phyloP scores from a whole-genome alignment of 1,284 basidiomycete genomes.

The Moesziomyces globuligerus region DNA sequence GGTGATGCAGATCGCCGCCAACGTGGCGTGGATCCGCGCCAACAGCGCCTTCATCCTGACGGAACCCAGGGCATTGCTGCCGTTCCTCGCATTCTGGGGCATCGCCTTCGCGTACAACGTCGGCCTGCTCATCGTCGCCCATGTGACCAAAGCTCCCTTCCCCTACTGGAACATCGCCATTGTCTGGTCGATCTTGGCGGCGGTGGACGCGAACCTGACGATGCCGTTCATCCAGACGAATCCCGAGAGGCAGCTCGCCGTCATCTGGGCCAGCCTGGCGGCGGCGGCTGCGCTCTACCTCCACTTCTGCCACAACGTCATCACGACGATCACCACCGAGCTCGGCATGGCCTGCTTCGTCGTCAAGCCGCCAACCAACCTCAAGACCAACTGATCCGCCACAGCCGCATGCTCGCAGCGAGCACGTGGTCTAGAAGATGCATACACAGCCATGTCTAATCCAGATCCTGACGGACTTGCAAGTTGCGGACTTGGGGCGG shows the following conservation, averaged over 20 bases:
- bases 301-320: constrained; percentile 72
- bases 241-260: constrained; percentile 73
- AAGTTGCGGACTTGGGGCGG: no score
- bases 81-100: constrained; percentile 90
- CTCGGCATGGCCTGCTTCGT: constrained; percentile 52
- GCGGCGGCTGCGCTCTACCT: constrained; percentile 79
- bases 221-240: constrained; percentile 77
- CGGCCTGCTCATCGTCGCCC: constrained; percentile 89
- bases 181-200: constrained; percentile 81
- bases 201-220: constrained; percentile 74
- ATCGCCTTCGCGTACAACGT: constrained; percentile 80
- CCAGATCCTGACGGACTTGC: no score
- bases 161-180: constrained; percentile 88
- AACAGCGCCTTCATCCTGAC: constrained; percentile 48
- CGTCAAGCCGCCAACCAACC: constrained; percentile 41
- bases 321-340: constrained; percentile 61
- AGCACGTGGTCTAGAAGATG: neutral
- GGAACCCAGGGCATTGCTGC: constrained; percentile 74
- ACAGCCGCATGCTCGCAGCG: constrained; percentile 3
- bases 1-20: constrained; percentile 75
- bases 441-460: no score
- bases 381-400: constrained; percentile 7
- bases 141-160: constrained; percentile 85
- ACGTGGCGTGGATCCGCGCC: constrained; percentile 80
- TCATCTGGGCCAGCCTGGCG: constrained; percentile 77